Base-by-base conservation (phyloP, 495 filamentous ascomycete species). In the Penicillium paradoxum region DNA sequence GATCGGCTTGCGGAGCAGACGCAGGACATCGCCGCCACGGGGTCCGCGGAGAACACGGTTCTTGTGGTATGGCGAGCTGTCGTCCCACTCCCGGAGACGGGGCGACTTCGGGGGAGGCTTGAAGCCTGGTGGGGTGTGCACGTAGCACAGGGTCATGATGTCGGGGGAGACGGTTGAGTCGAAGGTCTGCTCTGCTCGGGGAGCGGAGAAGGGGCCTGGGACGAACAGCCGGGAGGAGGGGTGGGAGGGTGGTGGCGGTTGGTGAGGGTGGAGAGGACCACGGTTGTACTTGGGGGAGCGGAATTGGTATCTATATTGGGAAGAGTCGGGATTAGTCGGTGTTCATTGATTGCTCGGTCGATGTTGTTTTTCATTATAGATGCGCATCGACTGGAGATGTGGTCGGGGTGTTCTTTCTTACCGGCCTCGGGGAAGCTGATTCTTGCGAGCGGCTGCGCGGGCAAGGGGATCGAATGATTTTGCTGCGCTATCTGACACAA, bases 231-330 rank as follows among this genome's bases (percentile, higher is more conserved):
- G 86, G 53, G 93, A 96, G 49, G 85, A 78, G 10, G 93, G 91
- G 58, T 91, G 85, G 32, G 93, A 93, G 39, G 85, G 77, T 10
- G 83, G 79, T 4, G 89, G 93, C 13, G 88, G 90, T 69, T 95
- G 88, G 65, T 95, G 83, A 38, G 93, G 95, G 65, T 97, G 90
- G 33, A 97, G 79, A 42, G 91, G 91, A 49, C 93, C 93, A 66
- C 93, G 87, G 70, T 95, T 81, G 79, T 88, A 97, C 69, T 91
- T 89, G 36, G 95, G 95, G 36, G 93, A 82, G 39, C 88, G 88
- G 71, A 85, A 97, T 73, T 91, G 86, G 73, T 97, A 98, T 77
- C 91, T 95, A 29, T 15, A 30, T 33, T 32, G 24, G 14, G 57
- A 41, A 37, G 40, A 17, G 39, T 43, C 19, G 3, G 24, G 7